Percentiles rank a stretch among this genome's conserved stretches.
phyloP scores from a whole-genome alignment of 192 early-diverging fungal genomes.

The Backusella psychrophila region DNA sequence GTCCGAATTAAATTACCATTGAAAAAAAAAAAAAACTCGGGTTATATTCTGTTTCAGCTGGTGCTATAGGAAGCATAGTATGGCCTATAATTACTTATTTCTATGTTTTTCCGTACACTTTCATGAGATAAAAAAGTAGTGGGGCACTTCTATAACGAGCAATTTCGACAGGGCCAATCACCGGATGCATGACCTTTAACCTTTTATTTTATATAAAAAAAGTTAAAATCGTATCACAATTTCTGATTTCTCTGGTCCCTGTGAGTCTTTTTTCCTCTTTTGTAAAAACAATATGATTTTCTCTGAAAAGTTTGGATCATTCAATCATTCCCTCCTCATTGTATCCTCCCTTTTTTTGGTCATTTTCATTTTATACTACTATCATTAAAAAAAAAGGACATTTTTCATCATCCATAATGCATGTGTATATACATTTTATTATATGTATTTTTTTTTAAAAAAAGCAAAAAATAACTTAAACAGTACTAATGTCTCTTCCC shows the following conservation, averaged over 20 bases:
- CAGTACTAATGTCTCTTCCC: constrained; percentile 29
- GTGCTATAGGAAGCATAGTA: background rate
- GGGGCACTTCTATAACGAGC: background rate
- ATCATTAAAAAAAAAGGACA: background rate
- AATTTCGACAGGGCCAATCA: constrained; percentile 1
- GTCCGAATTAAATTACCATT: background rate
- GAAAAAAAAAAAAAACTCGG: background rate
- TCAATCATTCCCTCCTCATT: background rate
- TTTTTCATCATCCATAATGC: too few relatives aligned
- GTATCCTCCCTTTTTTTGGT: background rate
- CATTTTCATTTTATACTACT: background rate
- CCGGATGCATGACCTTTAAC: constrained; percentile 10
- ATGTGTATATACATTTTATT: too few relatives aligned
- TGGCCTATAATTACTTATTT: background rate
- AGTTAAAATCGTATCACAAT: background rate
- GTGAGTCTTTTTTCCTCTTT: background rate
- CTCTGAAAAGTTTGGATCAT: background rate
- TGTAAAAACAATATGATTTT: background rate
- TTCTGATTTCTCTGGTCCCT: background rate
- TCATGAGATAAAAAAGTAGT: background rate
- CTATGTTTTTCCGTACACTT: background rate
- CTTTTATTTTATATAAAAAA: background rate
- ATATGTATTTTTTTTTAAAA: too few relatives aligned
- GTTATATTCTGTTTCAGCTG: constrained; percentile 2
- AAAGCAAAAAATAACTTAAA: constrained; percentile 6